Percentiles rank a stretch among this genome's conserved stretches.
Conservation (phyloP, 352 stramenopile genomes). For the Pythium sp. region DNA sequence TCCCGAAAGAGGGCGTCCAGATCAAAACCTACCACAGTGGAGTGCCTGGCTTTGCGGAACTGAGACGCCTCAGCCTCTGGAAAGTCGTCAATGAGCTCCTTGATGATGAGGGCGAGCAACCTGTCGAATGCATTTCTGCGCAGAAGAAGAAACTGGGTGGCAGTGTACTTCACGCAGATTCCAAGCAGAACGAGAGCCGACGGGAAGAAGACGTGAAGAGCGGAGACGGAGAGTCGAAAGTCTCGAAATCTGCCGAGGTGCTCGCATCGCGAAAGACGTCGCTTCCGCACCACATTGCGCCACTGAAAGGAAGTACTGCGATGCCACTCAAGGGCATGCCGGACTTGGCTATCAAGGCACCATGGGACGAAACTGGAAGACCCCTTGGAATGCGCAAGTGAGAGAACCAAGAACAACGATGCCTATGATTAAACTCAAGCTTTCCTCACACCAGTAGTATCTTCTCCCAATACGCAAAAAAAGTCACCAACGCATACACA, state of each 20-base stretch:
- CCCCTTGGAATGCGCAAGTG: conserved; percentile 69
- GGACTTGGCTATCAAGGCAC: conserved; percentile 68
- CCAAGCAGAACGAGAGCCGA: conserved; percentile 51
- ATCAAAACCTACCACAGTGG: conserved; percentile 82
- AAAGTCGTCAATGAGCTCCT: conserved; percentile 71
- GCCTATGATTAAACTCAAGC: not conserved
- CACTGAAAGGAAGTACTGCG: conserved; percentile 53
- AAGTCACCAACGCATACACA: conserved; percentile 1
- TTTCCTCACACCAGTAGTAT: not conserved
- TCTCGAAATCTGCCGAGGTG: conserved; percentile 27
- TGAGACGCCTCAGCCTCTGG: conserved; percentile 77
- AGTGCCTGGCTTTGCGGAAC: conserved; percentile 55
- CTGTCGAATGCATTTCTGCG: conserved; percentile 26
- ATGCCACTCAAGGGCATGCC: conserved; percentile 62
- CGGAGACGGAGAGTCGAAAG: conserved; percentile 40
- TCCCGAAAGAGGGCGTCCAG: conserved; percentile 81
- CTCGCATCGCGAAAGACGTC: conserved; percentile 51
- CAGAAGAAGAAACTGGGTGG: conserved; percentile 7
- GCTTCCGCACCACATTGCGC: conserved; percentile 77
- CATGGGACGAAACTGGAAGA: conserved; percentile 74
- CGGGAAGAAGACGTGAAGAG: conserved; percentile 63
- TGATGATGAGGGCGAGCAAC: conserved; percentile 28
- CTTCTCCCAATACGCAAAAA: not conserved
- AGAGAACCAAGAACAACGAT: not conserved
- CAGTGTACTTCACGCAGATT: conserved; percentile 34